Percentiles rank a stretch among this genome's conserved stretches.
phyloP scores from a whole-genome alignment of 495 filamentous ascomycete species.

The Oidiodendron maius region DNA sequence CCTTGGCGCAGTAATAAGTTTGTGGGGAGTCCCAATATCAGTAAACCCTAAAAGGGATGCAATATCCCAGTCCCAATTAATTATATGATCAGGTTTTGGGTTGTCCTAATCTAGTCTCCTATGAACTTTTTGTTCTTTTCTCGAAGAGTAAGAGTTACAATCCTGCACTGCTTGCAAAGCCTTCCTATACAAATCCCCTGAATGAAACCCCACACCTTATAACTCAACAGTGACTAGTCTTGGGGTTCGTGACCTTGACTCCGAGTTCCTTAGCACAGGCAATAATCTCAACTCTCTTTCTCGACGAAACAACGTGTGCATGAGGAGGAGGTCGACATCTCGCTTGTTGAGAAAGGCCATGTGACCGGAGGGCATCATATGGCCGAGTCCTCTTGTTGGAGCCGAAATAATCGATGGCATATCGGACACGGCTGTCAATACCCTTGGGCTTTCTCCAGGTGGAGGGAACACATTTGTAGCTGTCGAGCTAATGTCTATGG shows the following conservation, averaged over 20 bases:
- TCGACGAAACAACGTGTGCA: slow-evolving; percentile 98
- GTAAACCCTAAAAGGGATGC: too few relatives aligned
- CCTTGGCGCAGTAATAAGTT: too few relatives aligned
- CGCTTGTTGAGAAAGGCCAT: slow-evolving; percentile 96
- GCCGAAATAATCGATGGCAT: slow-evolving; percentile 99
- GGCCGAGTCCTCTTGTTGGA: slow-evolving; percentile 97
- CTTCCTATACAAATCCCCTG: slow-evolving; percentile 20
- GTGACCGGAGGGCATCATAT: slow-evolving; percentile 98
- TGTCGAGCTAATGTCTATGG: slow-evolving; percentile 94
- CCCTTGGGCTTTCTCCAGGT: slow-evolving; percentile 99
- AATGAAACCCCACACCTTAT: slow-evolving; percentile 46
- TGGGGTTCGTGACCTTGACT: slow-evolving; percentile 98
- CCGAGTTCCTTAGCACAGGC: slow-evolving; percentile 92
- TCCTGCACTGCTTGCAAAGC: slow-evolving; percentile 18
- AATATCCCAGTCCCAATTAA: too few relatives aligned
- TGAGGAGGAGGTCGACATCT: slow-evolving; percentile 95
- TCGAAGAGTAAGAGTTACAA: slow-evolving; percentile 21
- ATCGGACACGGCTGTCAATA: slow-evolving; percentile 88
- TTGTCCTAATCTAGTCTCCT: too few relatives aligned
- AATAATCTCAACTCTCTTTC: slow-evolving; percentile 97
- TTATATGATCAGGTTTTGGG: too few relatives aligned
- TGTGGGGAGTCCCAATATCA: too few relatives aligned
- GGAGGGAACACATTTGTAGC: slow-evolving; percentile 80
- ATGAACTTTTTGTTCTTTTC: too few relatives aligned
- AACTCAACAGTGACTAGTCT: slow-evolving; percentile 97